These are phyloP conservation scores for Coccinonectria pachysandricola DNA, from an alignment of 2,329 filamentous ascomycete genomes.

Conservation along the genomic window DNA sequence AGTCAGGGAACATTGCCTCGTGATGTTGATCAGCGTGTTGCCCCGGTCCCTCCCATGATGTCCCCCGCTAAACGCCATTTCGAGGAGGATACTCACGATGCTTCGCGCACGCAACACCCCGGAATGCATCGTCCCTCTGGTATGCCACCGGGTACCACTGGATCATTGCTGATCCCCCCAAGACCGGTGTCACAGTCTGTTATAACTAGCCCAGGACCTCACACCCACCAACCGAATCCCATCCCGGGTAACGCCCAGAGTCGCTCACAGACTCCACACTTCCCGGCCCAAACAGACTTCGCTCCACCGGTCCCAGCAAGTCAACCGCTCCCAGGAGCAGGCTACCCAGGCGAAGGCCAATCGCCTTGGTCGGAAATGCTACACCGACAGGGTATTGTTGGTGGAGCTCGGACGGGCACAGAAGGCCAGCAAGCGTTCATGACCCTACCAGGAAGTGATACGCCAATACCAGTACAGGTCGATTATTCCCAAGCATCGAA, in stretches of 20 bases:
- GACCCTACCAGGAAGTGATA: constrained; percentile 27
- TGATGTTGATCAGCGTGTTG: constrained; percentile 15
- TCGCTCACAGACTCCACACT: constrained; percentile 8
- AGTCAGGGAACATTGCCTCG: constrained; percentile 14
- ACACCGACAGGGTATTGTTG: constrained; percentile 18
- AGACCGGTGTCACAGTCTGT: constrained; percentile 28
- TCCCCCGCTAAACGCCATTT: constrained; percentile 24
- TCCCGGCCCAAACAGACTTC: constrained; percentile 12
- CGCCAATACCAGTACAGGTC: constrained; percentile 51
- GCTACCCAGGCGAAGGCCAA: constrained; percentile 12
- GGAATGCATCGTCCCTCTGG: constrained; percentile 16
- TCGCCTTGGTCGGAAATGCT: constrained; percentile 24
- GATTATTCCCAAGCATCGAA: constrained; percentile 75
- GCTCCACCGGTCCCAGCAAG: constrained; percentile 11
- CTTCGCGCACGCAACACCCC: constrained; percentile 15
- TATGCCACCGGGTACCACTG: constrained; percentile 13
- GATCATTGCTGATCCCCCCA: constrained; percentile 17
- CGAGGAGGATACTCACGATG: constrained; percentile 18
- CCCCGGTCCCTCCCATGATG: constrained; percentile 10
- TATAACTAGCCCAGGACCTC: constrained; percentile 14
- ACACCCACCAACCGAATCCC: constrained; percentile 14
- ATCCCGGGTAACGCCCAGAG: constrained; percentile 11
- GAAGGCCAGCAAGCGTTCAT: constrained; percentile 30
- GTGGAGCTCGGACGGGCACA: constrained; percentile 15
- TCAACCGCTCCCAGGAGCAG: constrained; percentile 13